Base-by-base conservation (phyloP, 2,329 filamentous ascomycete species). In the Acephala macrosclerotiorum region DNA sequence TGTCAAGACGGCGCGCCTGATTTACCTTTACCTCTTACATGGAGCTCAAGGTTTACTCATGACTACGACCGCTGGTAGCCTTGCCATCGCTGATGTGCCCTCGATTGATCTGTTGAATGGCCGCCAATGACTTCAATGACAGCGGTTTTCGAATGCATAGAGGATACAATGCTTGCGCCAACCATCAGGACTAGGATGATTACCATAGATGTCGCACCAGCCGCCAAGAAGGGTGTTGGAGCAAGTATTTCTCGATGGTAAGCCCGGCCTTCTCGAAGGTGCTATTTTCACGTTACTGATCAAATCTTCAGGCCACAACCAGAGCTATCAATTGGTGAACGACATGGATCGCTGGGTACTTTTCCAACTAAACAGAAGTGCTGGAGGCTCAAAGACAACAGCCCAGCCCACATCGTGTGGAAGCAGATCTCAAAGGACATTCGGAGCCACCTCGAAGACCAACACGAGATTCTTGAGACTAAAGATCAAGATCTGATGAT, bases 301-400 rank as follows among this genome's bases (percentile, higher is more conserved):
- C 5, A 55, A 26, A 29, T 16, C 9, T 40, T 18, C 14, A 56
- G 53, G 53, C 53, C 53, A 4, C 9, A 77, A 26, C 66, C 69
- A 63, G 64, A 68, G 38, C 56, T 68, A 12, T 68, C 68, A 14
- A 58, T 67, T 25, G 68, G 66, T 14, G 25, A 58, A 1, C 55
- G 38, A 20, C 58, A 47, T 55, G 33, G n/a, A 12, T 65, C 67
- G 22, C 9, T 67, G 29, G 66, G 66, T 40, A 7, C 58, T 1
- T 40, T 67, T 2, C n/a, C n/a, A n/a, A 64, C 58, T 4, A 53
- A 35, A 26, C 63, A 66, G 56, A 68, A 65, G 20, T 67, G 61
- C 53, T 71, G 69, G 69, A 26, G 47, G 16, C 6, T 71, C 36
- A 67, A 67, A 47, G 68, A 68, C 14, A 58, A 67, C 16, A 71